These are phyloP conservation scores for Fusarium secorum DNA, from an alignment of 2,329 filamentous ascomycete species.

Conservation along the genomic window DNA sequence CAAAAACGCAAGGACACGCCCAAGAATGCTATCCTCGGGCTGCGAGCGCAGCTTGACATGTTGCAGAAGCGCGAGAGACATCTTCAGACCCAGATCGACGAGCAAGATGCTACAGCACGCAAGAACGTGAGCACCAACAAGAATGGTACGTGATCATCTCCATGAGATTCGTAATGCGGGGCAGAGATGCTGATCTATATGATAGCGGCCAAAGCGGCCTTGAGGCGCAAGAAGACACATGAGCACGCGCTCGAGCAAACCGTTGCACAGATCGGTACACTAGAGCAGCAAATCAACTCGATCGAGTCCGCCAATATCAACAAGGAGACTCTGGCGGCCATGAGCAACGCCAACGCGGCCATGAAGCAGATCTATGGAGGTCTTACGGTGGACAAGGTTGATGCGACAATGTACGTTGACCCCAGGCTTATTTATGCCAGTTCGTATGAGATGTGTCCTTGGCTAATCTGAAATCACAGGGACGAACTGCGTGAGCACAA, in stretches of 20 bases:
- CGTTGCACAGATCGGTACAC: constrained; percentile 83
- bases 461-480: constrained; percentile 62
- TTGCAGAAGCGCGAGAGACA: constrained; percentile 95
- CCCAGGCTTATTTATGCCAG: background rate
- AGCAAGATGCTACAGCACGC: constrained; percentile 86
- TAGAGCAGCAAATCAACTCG: constrained; percentile 94
- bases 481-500: constrained; percentile 92
- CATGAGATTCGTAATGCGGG: constrained; percentile 11
- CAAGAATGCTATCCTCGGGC: constrained; percentile 92
- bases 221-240: constrained; percentile 93
- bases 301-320: constrained; percentile 99
- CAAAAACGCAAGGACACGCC: constrained; percentile 92
- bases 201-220: constrained; percentile 84
- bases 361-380: constrained; percentile 94
- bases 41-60: constrained; percentile 94
- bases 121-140: constrained; percentile 91
- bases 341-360: constrained; percentile 88
- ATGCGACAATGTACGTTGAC: constrained; percentile 84
- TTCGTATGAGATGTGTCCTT: background rate
- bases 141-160: constrained; percentile 69
- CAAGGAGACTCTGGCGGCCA: constrained; percentile 90
- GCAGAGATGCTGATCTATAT: constrained; percentile 35
- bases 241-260: constrained; percentile 94
- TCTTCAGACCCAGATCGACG: constrained; percentile 88
- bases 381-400: constrained; percentile 92